Evolutionary conservation across 2,329 filamentous ascomycete genomes (phyloP), one percentile per base, ranked within the genome.

Genomic region (Trichoderma sp.): DNA sequence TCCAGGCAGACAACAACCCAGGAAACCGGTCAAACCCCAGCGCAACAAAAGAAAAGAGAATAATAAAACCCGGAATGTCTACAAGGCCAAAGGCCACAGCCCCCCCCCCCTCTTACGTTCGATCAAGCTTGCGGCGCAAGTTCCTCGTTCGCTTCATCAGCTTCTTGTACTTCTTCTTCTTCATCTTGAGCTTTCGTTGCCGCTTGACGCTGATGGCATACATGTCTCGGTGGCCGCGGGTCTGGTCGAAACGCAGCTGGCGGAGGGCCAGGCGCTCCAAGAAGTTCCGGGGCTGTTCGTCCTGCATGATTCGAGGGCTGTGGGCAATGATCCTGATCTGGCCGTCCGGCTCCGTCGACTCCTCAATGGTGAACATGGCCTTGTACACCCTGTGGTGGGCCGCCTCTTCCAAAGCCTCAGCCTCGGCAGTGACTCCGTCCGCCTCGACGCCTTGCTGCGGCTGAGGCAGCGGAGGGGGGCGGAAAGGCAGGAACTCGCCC

Each of bases 91-190:
- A 67, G 51, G 12, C 12, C 50, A 47, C 39, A 47, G 24, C 28
- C 51, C 57, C 67, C 34, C 52, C 57, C 67, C 34, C 34, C n/a
- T n/a, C n/a, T 79, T 81, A 87, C 69, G 85, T 81, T 74, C 88
- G 85, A 73, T 90, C 92, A 73, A 95, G 82, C 82, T 93, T 96
- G 76, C 93, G 88, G 76, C 94, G 89, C 82, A 93, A 78, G 76
- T 92, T 94, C 77, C 94, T 88, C 74, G 94, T 97, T 79, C 88
- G 86, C 84, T 90, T 91, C 91, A 97, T 93, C 71, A 98, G 83
- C 87, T 99, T 99, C 93, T 97, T 98, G 80, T 97, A 97, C 88
- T 99, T 99, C 86, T 98, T 94, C 87, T 98, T 99, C 91, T 99
- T 99, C 93, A 99, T 99, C 87, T 93, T 97, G 74, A 97, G 81